Evolutionary conservation across 352 stramenopile species (phyloP).

Genomic region (Thraustochytrium sp.): DNA sequence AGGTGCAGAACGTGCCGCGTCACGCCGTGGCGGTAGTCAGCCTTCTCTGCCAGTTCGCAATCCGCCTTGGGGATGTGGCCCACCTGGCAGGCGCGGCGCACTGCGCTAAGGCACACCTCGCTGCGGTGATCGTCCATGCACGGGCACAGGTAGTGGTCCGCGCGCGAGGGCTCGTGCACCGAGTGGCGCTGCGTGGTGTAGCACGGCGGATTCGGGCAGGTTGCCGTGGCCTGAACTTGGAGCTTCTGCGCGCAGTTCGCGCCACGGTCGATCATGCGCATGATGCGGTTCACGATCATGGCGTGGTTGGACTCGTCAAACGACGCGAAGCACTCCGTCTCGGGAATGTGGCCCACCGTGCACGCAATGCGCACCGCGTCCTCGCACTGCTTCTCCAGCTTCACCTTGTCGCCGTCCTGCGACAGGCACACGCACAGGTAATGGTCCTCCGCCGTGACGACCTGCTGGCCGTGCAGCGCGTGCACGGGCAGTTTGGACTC

Average conservation of each 20-base stretch:
- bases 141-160: constrained; percentile 20
- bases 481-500: constrained; percentile 26
- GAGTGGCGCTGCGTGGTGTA: constrained; percentile 10
- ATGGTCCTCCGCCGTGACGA: constrained; percentile 35
- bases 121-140: constrained; percentile 17
- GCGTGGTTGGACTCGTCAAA: constrained; percentile 34
- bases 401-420: not conserved
- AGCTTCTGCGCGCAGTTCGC: constrained; percentile 36
- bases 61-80: not conserved
- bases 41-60: constrained; percentile 13
- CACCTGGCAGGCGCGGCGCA: constrained; percentile 15
- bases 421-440: constrained; percentile 38
- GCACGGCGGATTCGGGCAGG: constrained; percentile 17
- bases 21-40: not conserved
- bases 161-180: not conserved
- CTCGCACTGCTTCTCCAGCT: constrained; percentile 35
- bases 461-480: constrained; percentile 24
- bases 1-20: constrained; percentile 28
- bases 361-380: constrained; percentile 30
- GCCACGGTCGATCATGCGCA: constrained; percentile 11
- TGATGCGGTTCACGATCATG: constrained; percentile 9
- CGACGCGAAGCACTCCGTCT: constrained; percentile 30
- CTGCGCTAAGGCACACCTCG: not conserved
- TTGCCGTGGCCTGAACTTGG: not conserved
- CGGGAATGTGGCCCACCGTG: constrained; percentile 39